Conservation (phyloP, 257 asterid genomes). For the Verbascum thapsus region DNA sequence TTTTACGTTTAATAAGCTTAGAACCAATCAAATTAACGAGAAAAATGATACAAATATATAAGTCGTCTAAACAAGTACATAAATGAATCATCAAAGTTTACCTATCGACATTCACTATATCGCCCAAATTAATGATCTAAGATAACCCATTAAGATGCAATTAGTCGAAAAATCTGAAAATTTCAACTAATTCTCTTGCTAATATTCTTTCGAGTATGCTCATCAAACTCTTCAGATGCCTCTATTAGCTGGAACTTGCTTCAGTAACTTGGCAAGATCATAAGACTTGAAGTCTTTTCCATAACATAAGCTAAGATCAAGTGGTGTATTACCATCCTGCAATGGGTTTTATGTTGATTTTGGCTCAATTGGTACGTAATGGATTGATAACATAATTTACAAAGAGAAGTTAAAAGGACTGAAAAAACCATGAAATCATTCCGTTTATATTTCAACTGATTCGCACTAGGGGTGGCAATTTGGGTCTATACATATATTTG, state of each 20-base stretch:
- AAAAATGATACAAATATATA: neutral
- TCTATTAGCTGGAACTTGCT: conserved; percentile 65
- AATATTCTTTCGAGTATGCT: too few relatives aligned
- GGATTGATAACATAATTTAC: neutral
- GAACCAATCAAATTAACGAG: neutral
- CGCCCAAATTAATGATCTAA: neutral
- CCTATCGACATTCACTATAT: conserved; percentile 4
- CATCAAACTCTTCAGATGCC: conserved; percentile 30
- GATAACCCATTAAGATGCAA: too few relatives aligned
- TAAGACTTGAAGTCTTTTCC: conserved; percentile 96
- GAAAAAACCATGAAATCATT: too few relatives aligned
- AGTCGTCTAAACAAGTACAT: neutral
- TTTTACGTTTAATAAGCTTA: too few relatives aligned
- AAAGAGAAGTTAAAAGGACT: neutral
- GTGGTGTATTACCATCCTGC: conserved; percentile 71
- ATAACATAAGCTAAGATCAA: conserved; percentile 80
- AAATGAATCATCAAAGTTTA: neutral
- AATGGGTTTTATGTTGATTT: conserved; percentile 11
- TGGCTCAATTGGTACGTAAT: neutral
- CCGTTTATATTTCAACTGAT: too few relatives aligned
- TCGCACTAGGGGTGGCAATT: too few relatives aligned
- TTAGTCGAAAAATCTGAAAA: neutral
- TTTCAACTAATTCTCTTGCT: neutral
- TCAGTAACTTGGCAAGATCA: conserved; percentile 83
- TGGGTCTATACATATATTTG: too few relatives aligned